Conservation (phyloP, 2,329 filamentous ascomycete genomes). For the Podosphaera fusca region DNA sequence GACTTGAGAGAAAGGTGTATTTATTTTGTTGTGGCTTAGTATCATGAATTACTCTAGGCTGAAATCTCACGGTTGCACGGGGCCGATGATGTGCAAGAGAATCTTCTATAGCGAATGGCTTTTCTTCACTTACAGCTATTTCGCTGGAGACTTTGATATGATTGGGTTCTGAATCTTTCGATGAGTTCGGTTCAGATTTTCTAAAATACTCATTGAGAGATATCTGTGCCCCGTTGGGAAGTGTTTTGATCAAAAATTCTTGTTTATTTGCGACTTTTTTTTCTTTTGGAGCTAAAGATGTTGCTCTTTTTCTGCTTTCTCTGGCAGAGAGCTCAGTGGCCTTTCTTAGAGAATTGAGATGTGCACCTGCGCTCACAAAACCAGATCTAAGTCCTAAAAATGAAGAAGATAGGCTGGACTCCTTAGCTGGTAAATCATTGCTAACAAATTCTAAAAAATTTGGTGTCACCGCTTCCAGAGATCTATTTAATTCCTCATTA, state of each 20-base stretch:
- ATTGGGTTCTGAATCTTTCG: not conserved
- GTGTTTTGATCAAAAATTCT: not conserved
- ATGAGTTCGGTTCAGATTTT: conserved; percentile 6
- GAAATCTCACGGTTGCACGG: not conserved
- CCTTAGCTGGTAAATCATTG: conserved; percentile 37
- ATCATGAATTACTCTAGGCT: not conserved
- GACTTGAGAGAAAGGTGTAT: conserved; percentile 15
- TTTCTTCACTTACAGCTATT: not conserved
- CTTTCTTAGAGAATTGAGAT: conserved; percentile 14
- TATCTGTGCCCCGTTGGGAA: not conserved
- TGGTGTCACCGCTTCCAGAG: conserved; percentile 4
- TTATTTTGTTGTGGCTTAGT: conserved; percentile 5
- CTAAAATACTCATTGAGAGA: not conserved
- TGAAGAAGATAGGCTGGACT: conserved; percentile 38
- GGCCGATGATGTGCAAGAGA: not conserved
- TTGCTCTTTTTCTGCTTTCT: not conserved
- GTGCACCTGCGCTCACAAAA: conserved; percentile 13
- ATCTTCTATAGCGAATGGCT: not conserved
- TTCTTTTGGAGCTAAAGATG: not conserved
- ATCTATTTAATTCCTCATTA: conserved; percentile 4
- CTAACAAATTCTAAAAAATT: conserved; percentile 19
- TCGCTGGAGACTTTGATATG: not conserved
- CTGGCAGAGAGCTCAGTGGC: not conserved
- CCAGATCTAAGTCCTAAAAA: conserved; percentile 5
- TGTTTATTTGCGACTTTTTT: not conserved